Evolutionary conservation across 768 basidiomycete species (phyloP), one percentile per base, ranked within the genome.

Genomic region (Mycena floridula): DNA sequence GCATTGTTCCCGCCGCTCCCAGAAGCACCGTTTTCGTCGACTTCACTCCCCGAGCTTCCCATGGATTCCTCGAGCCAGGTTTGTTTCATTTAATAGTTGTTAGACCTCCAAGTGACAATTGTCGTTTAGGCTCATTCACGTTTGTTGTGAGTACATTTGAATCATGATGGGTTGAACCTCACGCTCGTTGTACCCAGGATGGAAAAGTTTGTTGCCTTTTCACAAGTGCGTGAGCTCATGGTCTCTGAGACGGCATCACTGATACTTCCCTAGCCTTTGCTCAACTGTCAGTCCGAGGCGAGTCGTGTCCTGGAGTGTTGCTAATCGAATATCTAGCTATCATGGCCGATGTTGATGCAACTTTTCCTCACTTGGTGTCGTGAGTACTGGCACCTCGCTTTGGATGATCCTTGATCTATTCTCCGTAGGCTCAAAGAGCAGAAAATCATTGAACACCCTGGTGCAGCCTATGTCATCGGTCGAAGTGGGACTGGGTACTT

Each of bases 401-500:
- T 15, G 30, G 4, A 25, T 39, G 15, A 45, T 12, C 36, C 15
- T 16, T 23, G 9, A 7, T 36, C 36, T 40, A 26, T 26, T 16
- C n/a, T n/a, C 2, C 32, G 0, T 42, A 73, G 72, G 6, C 57
- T 71, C 0, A 62, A 70, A 37, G 79, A 85, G 52, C 69, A 70
- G 51, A 65, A 61, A 49, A 81, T 85, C 11, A 73, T 83, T 15
- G 74, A 83, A 36, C 74, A 83, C 50, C 63, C 64, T 0, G 63
- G 70, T 5, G 82, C 82, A 0, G 84, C 79, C 49, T 83, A 78
- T 55, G 81, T 85, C 24, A 57, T 84, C 7, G 82, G 85, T 0
- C 67, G 85, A 21, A 85, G 84, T 53, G 85, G 85, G 3, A 87
- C 85, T 0, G 85, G 85, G 85, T 84, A 51, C 11, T n/a, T n/a